These are phyloP conservation scores for Golubevia sp. DNA, from an alignment of 1,284 basidiomycete species.

Conservation along the genomic window DNA sequence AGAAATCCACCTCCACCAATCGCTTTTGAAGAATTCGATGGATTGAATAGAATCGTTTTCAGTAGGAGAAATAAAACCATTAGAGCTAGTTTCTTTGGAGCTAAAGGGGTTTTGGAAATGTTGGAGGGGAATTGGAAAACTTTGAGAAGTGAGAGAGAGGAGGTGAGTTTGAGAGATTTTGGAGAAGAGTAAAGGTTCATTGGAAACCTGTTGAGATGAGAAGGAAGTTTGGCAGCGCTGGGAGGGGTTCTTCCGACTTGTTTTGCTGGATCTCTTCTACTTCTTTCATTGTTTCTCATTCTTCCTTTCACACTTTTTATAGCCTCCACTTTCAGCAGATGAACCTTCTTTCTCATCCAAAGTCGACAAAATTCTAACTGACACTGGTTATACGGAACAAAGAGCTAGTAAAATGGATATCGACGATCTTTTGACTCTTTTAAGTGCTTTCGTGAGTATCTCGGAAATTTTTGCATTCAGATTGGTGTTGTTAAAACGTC, in stretches of 20 bases:
- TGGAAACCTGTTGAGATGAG: background rate
- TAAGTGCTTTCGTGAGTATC: too few relatives aligned
- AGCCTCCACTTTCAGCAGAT: background rate
- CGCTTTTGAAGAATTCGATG: conserved; percentile 97
- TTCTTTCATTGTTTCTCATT: background rate
- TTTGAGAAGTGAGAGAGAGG: conserved; percentile 79
- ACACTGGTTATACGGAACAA: conserved; percentile 72
- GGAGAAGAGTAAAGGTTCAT: background rate
- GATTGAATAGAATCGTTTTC: conserved; percentile 86
- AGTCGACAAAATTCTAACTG: conserved; percentile 76
- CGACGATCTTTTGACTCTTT: conserved; percentile 72
- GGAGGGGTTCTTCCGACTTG: too few relatives aligned
- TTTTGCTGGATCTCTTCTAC: background rate
- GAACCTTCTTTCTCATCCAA: conserved; percentile 59
- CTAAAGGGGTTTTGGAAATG: conserved; percentile 92
- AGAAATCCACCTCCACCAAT: conserved; percentile 93
- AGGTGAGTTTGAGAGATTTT: conserved; percentile 4
- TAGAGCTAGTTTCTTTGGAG: conserved; percentile 78
- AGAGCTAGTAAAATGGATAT: conserved; percentile 83
- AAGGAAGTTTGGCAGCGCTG: background rate
- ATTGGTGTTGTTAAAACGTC: too few relatives aligned
- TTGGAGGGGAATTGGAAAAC: conserved; percentile 91
- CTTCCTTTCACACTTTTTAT: background rate
- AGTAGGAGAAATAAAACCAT: conserved; percentile 87
- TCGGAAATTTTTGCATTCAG: too few relatives aligned